Conservation (phyloP, 2,329 filamentous ascomycete genomes). For the Fusarium irregulare region DNA sequence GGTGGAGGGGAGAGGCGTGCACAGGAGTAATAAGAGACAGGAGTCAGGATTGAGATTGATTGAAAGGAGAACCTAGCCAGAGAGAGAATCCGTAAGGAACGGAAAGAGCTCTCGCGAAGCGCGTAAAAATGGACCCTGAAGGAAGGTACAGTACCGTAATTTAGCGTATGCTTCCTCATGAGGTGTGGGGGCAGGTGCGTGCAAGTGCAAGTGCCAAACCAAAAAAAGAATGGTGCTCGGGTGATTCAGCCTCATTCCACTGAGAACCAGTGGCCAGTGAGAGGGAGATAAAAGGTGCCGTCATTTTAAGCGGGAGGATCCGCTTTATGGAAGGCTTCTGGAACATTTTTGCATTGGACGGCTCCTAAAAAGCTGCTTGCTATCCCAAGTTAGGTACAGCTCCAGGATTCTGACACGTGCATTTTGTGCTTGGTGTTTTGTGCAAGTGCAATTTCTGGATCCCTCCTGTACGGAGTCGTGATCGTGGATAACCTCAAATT, state of each 20-base stretch:
- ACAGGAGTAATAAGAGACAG: conserved; percentile 15
- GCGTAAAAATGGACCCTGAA: conserved; percentile 33
- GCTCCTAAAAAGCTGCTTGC: neutral
- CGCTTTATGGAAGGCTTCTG: conserved; percentile 44
- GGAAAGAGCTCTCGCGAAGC: neutral
- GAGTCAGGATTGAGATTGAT: conserved; percentile 2
- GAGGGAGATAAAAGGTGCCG: conserved; percentile 27
- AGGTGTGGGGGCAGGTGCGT: conserved; percentile 16
- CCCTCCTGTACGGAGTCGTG: neutral
- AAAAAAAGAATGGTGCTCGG: conserved; percentile 27
- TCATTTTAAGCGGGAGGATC: conserved; percentile 29
- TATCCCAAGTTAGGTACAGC: neutral
- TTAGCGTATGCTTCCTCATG: conserved; percentile 14
- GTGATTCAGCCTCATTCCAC: conserved; percentile 44
- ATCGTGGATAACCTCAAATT: conserved; percentile 35
- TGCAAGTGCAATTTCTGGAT: conserved; percentile 39
- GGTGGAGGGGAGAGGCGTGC: conserved; percentile 12
- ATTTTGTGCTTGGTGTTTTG: conserved; percentile 42
- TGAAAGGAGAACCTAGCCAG: neutral
- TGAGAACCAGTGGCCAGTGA: neutral
- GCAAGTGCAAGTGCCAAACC: conserved; percentile 27
- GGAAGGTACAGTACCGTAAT: conserved; percentile 11
- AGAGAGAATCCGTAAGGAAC: neutral
- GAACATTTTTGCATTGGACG: conserved; percentile 41
- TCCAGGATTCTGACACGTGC: conserved; percentile 38